phyloP scores from a whole-genome alignment of 202 grass and related monocot genomes.

The Carex sylvatica region DNA sequence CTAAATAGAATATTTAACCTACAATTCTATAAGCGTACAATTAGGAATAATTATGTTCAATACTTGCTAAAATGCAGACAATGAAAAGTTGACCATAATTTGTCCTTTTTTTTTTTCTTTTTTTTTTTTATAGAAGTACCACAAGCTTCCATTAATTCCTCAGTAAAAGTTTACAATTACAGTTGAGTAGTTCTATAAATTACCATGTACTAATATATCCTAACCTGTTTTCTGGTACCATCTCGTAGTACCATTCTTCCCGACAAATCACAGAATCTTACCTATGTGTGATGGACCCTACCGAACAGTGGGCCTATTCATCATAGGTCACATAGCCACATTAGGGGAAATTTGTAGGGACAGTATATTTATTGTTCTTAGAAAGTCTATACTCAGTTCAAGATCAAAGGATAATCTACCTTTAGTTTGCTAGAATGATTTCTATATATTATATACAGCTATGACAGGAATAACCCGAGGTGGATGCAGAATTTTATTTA shows the following conservation, averaged over 20 bases:
- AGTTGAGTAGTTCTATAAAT: background rate
- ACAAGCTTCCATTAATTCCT: background rate
- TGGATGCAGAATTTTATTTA: no score
- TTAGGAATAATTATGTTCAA: background rate
- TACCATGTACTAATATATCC: background rate
- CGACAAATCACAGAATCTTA: background rate
- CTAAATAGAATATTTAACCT: background rate
- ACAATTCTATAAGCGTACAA: background rate
- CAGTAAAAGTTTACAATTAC: background rate
- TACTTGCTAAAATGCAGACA: background rate
- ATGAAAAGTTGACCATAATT: background rate
- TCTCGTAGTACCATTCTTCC: background rate
- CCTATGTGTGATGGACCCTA: background rate
- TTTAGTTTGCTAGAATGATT: background rate
- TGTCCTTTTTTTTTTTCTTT: background rate
- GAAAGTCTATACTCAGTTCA: background rate
- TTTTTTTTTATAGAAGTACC: background rate
- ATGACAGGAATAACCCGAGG: background rate
- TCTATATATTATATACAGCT: background rate
- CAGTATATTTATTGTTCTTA: background rate
- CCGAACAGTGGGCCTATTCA: background rate
- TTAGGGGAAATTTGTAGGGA: background rate
- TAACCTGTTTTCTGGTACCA: conserved; percentile 1
- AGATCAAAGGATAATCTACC: background rate
- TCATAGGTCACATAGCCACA: background rate